Evolutionary conservation across 2,329 filamentous ascomycete genomes (phyloP), one percentile per base, ranked within the genome.

Genomic region (Camillea tinctor): DNA sequence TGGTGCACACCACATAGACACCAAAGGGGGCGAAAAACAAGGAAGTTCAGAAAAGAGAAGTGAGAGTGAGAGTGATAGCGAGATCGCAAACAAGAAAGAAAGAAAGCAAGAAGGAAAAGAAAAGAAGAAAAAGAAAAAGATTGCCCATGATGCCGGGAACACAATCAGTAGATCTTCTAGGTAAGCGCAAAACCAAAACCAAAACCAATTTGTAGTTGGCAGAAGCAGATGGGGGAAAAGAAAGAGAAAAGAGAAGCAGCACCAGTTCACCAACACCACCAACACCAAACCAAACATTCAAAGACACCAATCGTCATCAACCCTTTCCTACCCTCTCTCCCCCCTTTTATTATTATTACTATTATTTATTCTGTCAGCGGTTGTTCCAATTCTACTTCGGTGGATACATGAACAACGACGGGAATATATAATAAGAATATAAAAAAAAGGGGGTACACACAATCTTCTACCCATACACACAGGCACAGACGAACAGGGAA

Each of bases 111-210:
- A 15, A n/a, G 11, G 36, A 44, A 44, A 66, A 30, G 26, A 30
- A 30, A 30, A 11, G 13, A 30, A 30, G 6, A 11, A 44, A n/a
- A 15, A n/a, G 11, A 15, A 44, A 44, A 66, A 63, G 51, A 58
- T 24, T 54, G 54, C 24, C 56, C 55, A 66, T 21, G 20, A 66
- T 66, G 64, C 63, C 64, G 55, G 49, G 56, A 15, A 11, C 54
- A 51, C 64, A 66, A 52, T 64, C 64, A 52, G 19, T 57, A 61
- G 64, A 66, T 57, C 62, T 66, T 40, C 62, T 66, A 56, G 64
- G 64, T 63, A 61, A 64, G 62, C 60, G 55, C 50, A 48, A 57
- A 26, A 20, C n/a, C n/a, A n/a, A n/a, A n/a, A n/a, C n/a, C n/a
- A n/a, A n/a, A n/a, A n/a, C n/a, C 55, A 49, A 30, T 30, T 30